These are phyloP conservation scores for Plasmodium inui DNA, from an alignment of 169 alveolate genomes.

Conservation along the genomic window DNA sequence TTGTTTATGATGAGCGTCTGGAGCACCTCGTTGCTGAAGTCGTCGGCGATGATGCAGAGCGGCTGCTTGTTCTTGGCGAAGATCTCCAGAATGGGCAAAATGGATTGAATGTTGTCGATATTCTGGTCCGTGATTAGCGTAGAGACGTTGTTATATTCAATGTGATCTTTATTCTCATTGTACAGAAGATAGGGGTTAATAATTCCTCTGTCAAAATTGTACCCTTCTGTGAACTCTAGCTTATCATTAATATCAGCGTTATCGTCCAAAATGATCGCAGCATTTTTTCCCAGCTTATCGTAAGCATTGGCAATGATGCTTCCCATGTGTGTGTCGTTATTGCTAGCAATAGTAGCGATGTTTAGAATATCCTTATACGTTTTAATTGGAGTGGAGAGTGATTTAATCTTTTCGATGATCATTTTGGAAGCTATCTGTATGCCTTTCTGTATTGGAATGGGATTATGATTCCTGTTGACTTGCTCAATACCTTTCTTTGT, in stretches of 20 bases:
- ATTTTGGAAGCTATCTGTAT: constrained; percentile 88
- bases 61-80: constrained; percentile 88
- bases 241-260: constrained; percentile 91
- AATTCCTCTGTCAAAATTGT: constrained; percentile 90
- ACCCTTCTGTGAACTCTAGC: constrained; percentile 91
- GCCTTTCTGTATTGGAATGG: constrained; percentile 90
- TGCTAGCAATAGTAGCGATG: constrained; percentile 92
- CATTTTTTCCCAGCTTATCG: constrained; percentile 90
- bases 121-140: constrained; percentile 88
- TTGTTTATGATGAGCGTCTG: constrained; percentile 90
- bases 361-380: constrained; percentile 88
- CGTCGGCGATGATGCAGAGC: constrained; percentile 91
- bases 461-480: constrained; percentile 91
- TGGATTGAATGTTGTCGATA: constrained; percentile 87
- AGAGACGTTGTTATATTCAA: constrained; percentile 87
- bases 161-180: constrained; percentile 89
- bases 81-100: constrained; percentile 88
- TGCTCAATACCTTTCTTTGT: constrained; percentile 89
- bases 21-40: constrained; percentile 89
- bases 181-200: constrained; percentile 90
- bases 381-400: constrained; percentile 87
- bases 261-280: constrained; percentile 90
- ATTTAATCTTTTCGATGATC: constrained; percentile 87
- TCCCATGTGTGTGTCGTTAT: constrained; percentile 91
- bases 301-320: constrained; percentile 90